Conservation (phyloP, 1,284 basidiomycete genomes). For the Pholiota adiposa region DNA sequence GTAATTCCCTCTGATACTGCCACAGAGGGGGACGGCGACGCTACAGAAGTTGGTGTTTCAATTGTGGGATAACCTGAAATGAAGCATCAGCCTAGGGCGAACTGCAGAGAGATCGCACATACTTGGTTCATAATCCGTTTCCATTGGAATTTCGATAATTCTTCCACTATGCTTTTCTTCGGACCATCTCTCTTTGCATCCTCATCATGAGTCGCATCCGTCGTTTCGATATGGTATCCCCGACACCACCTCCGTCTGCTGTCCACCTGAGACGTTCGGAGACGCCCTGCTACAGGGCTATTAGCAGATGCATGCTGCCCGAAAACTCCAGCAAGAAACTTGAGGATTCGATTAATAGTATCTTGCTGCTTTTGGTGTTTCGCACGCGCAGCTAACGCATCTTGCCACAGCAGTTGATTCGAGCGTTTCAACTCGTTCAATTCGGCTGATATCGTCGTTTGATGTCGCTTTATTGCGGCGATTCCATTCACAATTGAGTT, state of each 20-base stretch:
- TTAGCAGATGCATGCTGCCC: conserved; percentile 56
- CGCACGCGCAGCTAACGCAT: conserved; percentile 80
- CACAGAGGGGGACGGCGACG: conserved; percentile 29
- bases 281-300: conserved; percentile 15
- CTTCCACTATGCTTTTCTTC: conserved; percentile 31
- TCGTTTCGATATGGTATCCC: conserved; percentile 29
- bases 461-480: conserved; percentile 88
- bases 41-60: conserved; percentile 39
- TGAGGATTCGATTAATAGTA: conserved; percentile 95
- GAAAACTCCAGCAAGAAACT: conserved; percentile 94
- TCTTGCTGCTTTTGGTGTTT: conserved; percentile 92
- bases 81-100: conserved; percentile 9
- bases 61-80: conserved; percentile 31
- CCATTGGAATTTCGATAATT: conserved; percentile 24
- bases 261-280: conserved; percentile 6
- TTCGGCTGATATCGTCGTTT: conserved; percentile 87
- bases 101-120: neutral
- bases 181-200: conserved; percentile 40
- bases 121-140: conserved; percentile 21
- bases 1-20: conserved; percentile 19
- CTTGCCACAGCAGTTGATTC: conserved; percentile 93
- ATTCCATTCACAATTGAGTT: conserved; percentile 83
- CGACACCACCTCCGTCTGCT: conserved; percentile 15
- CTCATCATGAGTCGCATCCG: conserved; percentile 68
- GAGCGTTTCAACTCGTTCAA: conserved; percentile 87